These are phyloP conservation scores for Solanum rostratum DNA, from an alignment of 257 asterid genomes.

Conservation along the genomic window DNA sequence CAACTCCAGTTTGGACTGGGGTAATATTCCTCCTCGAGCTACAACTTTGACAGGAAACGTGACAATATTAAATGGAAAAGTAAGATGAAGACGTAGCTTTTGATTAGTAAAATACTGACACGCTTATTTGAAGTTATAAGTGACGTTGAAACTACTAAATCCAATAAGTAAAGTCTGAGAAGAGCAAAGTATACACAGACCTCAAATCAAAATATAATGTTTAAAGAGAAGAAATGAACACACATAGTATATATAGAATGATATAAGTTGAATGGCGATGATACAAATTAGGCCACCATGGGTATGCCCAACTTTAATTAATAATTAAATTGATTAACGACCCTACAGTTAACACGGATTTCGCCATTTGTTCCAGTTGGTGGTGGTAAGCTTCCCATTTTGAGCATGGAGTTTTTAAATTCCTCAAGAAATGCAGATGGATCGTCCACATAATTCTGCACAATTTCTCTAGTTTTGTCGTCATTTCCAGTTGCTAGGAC, in stretches of 20 bases:
- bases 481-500: slow-evolving; percentile 32
- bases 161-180: no score
- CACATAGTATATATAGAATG: neutral
- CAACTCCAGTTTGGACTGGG: no score
- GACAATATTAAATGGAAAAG: no score
- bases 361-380: slow-evolving; percentile 27
- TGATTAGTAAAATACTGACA: no score
- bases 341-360: slow-evolving; percentile 54
- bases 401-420: slow-evolving; percentile 51
- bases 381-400: slow-evolving; percentile 53
- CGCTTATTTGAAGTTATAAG: no score
- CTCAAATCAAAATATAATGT: neutral
- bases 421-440: slow-evolving; percentile 28
- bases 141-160: no score
- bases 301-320: neutral
- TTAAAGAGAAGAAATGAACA: neutral
- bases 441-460: slow-evolving; percentile 33
- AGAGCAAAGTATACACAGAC: no score
- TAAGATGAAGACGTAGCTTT: no score
- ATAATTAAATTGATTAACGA: slow-evolving; percentile 19
- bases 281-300: neutral
- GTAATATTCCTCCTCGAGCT: no score
- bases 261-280: neutral
- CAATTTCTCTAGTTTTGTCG: slow-evolving; percentile 17
- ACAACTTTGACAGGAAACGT: no score